Evolutionary conservation across 176 grass and related monocot genomes (phyloP).

Genomic region (Pharus latifolius): DNA sequence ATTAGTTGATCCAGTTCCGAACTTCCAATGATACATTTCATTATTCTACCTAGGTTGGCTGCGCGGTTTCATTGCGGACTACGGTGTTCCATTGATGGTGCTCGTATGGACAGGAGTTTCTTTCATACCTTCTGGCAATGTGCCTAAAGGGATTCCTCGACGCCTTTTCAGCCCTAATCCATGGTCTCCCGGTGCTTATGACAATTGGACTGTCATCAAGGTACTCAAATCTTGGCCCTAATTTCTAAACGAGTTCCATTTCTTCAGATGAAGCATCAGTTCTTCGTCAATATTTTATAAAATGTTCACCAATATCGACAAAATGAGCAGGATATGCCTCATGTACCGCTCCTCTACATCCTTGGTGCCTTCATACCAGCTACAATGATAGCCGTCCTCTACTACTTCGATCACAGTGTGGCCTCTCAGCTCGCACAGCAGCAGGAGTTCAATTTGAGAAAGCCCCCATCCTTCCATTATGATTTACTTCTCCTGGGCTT

Average conservation of each 20-base stretch:
- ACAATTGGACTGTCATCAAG: constrained; percentile 94
- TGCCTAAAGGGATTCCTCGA: constrained; percentile 80
- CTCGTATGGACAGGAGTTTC: constrained; percentile 95
- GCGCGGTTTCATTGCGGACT: constrained; percentile 84
- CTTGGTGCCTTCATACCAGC: constrained; percentile 95
- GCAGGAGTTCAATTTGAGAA: constrained; percentile 92
- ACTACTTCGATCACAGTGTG: constrained; percentile 97
- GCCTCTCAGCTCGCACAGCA: constrained; percentile 98
- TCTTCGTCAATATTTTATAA: too few relatives aligned
- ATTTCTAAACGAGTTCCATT: background rate
- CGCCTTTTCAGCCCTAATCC: constrained; percentile 97
- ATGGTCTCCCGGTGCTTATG: constrained; percentile 96
- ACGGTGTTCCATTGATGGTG: constrained; percentile 96
- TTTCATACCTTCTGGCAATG: constrained; percentile 56
- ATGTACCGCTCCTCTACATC: constrained; percentile 88
- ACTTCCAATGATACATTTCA: background rate
- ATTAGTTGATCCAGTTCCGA: background rate
- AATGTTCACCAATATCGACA: background rate
- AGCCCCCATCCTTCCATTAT: constrained; percentile 94
- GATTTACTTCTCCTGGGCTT: constrained; percentile 95
- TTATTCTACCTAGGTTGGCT: constrained; percentile 58
- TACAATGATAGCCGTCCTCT: constrained; percentile 95
- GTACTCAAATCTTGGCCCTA: constrained; percentile 1
- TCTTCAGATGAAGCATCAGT: background rate
- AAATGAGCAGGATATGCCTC: constrained; percentile 72